phyloP scores from a whole-genome alignment of 495 filamentous ascomycete genomes.

The Penicillium cataractarum region DNA sequence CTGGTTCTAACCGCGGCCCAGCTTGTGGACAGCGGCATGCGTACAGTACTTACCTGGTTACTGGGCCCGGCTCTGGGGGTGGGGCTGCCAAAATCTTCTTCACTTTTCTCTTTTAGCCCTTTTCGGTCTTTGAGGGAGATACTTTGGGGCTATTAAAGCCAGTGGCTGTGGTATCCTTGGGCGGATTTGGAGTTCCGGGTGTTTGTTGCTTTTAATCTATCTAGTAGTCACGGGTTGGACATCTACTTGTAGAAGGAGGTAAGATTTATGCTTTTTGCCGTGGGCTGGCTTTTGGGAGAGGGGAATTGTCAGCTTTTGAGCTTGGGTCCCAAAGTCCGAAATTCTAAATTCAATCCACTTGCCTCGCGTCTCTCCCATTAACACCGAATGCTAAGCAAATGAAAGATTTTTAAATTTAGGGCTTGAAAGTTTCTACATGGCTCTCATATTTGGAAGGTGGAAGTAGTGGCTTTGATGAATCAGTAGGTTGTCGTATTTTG shows the following conservation, averaged over 20 bases:
- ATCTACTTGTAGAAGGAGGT: neutral
- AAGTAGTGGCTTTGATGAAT: neutral
- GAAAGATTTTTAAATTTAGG: neutral
- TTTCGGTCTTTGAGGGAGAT: too few species aligned
- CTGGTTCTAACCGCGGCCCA: neutral
- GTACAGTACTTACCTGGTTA: constrained; percentile 31
- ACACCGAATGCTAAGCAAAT: neutral
- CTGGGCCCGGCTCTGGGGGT: constrained; percentile 27
- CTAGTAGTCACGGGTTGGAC: neutral
- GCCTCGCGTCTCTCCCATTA: neutral
- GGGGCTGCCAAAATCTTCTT: neutral
- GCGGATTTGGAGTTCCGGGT: neutral
- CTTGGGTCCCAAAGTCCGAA: too few species aligned
- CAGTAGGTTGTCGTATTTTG: constrained; percentile 25
- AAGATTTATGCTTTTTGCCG: neutral
- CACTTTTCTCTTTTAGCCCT: neutral
- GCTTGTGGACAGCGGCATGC: too few species aligned
- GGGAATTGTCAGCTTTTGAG: neutral
- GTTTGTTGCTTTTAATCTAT: neutral
- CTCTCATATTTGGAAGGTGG: neutral
- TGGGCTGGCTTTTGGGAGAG: neutral
- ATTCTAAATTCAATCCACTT: neutral
- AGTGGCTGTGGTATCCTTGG: neutral
- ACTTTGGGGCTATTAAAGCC: neutral
- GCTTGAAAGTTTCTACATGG: neutral